Percentiles rank a stretch among this genome's conserved stretches.
phyloP scores from a whole-genome alignment of 805 yeast genomes.

The Nakazawaea populi region DNA sequence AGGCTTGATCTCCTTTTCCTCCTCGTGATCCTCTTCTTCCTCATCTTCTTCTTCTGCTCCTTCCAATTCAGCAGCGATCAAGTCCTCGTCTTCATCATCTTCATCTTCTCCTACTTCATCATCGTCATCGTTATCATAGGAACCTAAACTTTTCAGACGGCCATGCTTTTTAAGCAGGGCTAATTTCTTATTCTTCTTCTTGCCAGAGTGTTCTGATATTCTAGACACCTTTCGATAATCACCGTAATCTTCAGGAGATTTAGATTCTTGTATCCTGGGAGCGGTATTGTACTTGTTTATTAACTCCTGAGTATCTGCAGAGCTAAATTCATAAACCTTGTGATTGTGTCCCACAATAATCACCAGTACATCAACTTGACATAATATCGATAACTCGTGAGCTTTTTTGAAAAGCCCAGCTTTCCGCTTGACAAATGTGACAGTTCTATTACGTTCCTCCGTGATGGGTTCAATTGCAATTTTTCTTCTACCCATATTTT shows the following conservation, averaged over 20 bases:
- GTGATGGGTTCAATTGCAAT: slow-evolving; percentile 87
- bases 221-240: slow-evolving; percentile 37
- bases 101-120: slow-evolving; percentile 11
- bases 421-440: slow-evolving; percentile 88
- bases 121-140: slow-evolving; percentile 10
- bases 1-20: neutral
- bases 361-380: slow-evolving; percentile 91
- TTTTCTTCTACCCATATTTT: slow-evolving; percentile 92
- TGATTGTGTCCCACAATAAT: slow-evolving; percentile 80
- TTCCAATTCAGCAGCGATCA: neutral
- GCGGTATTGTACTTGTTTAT: slow-evolving; percentile 30
- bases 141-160: neutral
- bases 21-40: slow-evolving; percentile 3
- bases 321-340: slow-evolving; percentile 78
- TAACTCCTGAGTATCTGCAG: slow-evolving; percentile 55
- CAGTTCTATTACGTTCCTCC: slow-evolving; percentile 82
- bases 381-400: slow-evolving; percentile 79
- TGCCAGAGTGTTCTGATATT: slow-evolving; percentile 10
- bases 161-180: neutral
- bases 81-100: slow-evolving; percentile 12
- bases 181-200: neutral
- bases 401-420: slow-evolving; percentile 91
- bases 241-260: slow-evolving; percentile 64
- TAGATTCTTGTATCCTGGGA: slow-evolving; percentile 43
- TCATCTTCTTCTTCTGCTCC: slow-evolving; percentile 2